Percentiles rank a stretch among this genome's conserved stretches.
Conservation (phyloP, 192 early-diverging fungal species). For the Dissophora globulifera region DNA sequence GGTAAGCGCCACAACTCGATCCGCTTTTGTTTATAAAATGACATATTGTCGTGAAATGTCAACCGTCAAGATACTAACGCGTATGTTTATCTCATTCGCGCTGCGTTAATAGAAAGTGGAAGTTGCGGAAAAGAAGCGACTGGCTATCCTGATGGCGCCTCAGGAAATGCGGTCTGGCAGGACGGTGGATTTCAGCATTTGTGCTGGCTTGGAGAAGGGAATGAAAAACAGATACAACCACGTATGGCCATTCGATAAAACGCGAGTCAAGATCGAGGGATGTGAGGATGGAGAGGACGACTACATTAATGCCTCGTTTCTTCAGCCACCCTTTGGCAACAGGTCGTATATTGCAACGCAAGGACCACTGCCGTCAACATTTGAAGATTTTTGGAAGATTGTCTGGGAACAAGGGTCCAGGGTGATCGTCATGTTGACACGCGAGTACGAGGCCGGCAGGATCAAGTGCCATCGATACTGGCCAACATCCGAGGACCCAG, state of each 20-base stretch:
- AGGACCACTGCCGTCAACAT: constrained; percentile 87
- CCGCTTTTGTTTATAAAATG: too few relatives aligned
- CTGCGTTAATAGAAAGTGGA: constrained; percentile 68
- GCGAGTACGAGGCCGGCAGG: constrained; percentile 86
- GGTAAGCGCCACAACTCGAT: constrained; percentile 10
- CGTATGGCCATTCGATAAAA: constrained; percentile 85
- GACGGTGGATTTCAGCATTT: constrained; percentile 73
- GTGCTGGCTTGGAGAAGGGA: constrained; percentile 80
- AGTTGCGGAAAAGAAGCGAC: constrained; percentile 68
- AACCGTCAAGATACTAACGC: too few relatives aligned
- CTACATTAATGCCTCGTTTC: constrained; percentile 55
- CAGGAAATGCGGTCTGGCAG: constrained; percentile 58
- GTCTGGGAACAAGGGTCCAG: constrained; percentile 88
- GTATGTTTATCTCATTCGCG: too few relatives aligned
- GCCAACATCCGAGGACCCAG: constrained; percentile 63
- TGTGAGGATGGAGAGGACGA: constrained; percentile 35
- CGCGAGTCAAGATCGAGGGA: constrained; percentile 58
- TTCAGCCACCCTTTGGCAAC: constrained; percentile 40
- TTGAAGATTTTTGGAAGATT: constrained; percentile 94
- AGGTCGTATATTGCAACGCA: constrained; percentile 65
- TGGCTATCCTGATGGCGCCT: constrained; percentile 73
- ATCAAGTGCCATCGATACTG: constrained; percentile 92
- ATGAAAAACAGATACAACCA: constrained; percentile 86
- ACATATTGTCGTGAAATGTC: too few relatives aligned
- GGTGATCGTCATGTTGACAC: constrained; percentile 95